Evolutionary conservation across 2,329 filamentous ascomycete genomes (phyloP).

Genomic region (Beauveria sp.): DNA sequence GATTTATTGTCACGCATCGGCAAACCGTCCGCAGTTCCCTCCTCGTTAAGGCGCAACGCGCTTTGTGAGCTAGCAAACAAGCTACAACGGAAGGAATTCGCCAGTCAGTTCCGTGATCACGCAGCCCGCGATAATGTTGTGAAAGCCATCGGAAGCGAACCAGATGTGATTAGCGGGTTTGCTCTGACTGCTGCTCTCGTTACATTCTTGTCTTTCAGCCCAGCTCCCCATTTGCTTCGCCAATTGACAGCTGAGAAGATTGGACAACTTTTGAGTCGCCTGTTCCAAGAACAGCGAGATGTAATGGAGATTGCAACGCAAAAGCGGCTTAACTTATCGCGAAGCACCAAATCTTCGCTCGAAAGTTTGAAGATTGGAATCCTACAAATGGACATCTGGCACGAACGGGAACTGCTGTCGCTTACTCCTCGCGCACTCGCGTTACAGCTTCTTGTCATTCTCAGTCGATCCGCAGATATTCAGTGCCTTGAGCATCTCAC

Average conservation of each 20-base stretch:
- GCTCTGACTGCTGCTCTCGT: constrained; percentile 56
- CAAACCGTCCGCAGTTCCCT: constrained; percentile 34
- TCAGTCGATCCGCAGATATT: constrained; percentile 6
- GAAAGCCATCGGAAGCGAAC: constrained; percentile 49
- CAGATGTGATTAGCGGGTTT: constrained; percentile 56
- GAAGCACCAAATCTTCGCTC: constrained; percentile 51
- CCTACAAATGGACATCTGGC: constrained; percentile 52
- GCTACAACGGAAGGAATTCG: constrained; percentile 54
- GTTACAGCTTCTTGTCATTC: constrained; percentile 46
- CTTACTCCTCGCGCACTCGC: constrained; percentile 58
- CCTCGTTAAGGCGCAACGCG: constrained; percentile 48
- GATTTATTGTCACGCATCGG: constrained; percentile 56
- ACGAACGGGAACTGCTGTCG: constrained; percentile 36
- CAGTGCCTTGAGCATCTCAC: constrained; percentile 19
- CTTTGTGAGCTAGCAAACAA: constrained; percentile 53
- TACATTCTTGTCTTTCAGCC: constrained; percentile 53
- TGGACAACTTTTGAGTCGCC: constrained; percentile 44
- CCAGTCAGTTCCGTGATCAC: constrained; percentile 65
- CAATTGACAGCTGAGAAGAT: constrained; percentile 49
- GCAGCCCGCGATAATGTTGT: constrained; percentile 64
- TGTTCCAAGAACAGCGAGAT: constrained; percentile 47
- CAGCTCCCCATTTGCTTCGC: constrained; percentile 50
- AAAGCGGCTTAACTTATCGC: constrained; percentile 61
- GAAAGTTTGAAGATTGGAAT: constrained; percentile 46
- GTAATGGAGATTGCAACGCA: constrained; percentile 56